phyloP scores from a whole-genome alignment of 768 basidiomycete genomes.

The Tulasnella calospora region DNA sequence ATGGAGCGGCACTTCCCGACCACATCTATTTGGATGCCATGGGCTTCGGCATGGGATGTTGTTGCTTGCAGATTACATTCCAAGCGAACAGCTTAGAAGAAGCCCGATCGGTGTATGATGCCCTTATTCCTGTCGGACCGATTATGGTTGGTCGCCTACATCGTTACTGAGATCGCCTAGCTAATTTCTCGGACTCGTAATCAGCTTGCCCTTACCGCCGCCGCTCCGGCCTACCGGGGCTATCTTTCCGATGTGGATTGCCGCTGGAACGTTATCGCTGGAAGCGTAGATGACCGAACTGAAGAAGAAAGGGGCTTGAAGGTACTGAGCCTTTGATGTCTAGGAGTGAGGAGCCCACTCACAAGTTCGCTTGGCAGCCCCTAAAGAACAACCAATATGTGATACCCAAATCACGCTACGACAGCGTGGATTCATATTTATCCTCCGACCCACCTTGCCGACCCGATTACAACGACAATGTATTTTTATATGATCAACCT shows the following conservation, averaged over 20 bases:
- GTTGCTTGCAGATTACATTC: constrained; percentile 95
- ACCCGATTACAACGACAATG: constrained; percentile 89
- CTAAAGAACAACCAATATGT: constrained; percentile 64
- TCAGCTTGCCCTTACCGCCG: constrained; percentile 89
- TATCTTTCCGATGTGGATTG: constrained; percentile 96
- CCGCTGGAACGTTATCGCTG: constrained; percentile 97
- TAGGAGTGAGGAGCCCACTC: neutral
- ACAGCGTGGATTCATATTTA: constrained; percentile 91
- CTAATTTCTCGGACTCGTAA: neutral
- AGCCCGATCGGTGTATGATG: constrained; percentile 90
- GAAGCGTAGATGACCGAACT: constrained; percentile 96
- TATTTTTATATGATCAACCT: constrained; percentile 68
- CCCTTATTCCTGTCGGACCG: constrained; percentile 89
- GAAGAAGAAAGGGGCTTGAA: constrained; percentile 88
- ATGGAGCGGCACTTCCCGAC: constrained; percentile 79
- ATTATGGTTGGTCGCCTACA: constrained; percentile 65
- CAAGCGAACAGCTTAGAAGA: constrained; percentile 93
- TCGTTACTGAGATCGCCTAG: neutral
- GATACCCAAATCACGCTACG: constrained; percentile 97
- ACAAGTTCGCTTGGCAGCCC: constrained; percentile 47
- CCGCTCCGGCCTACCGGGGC: constrained; percentile 92
- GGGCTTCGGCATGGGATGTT: constrained; percentile 99
- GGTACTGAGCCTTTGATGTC: constrained; percentile 41
- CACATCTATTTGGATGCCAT: constrained; percentile 99
- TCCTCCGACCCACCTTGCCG: constrained; percentile 82